Conservation (phyloP, 352 stramenopile species). For the Blastocystis hominis region DNA sequence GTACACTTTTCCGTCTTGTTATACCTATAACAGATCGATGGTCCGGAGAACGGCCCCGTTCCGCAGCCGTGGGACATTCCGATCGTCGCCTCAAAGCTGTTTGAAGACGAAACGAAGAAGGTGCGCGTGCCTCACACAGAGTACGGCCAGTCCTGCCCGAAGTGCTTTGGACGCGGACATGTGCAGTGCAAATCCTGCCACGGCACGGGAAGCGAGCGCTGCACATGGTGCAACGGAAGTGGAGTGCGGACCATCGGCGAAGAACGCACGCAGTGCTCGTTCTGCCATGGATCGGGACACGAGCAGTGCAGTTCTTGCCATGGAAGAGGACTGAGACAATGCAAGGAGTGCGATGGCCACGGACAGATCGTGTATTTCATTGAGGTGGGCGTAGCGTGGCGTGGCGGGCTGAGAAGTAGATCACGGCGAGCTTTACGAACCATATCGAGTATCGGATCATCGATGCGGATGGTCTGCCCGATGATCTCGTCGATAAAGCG, state of each 20-base stretch:
- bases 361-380: slow-evolving; percentile 28
- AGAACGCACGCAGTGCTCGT: neutral
- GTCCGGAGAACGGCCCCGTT: slow-evolving; percentile 1
- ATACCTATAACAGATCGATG: slow-evolving; percentile 16
- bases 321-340: neutral
- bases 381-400: neutral
- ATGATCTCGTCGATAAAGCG: neutral
- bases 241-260: neutral
- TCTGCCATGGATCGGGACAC: slow-evolving; percentile 24
- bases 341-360: slow-evolving; percentile 5
- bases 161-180: slow-evolving; percentile 20
- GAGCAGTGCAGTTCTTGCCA: neutral
- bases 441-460: neutral
- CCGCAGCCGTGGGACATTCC: slow-evolving; percentile 40
- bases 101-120: neutral
- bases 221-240: neutral
- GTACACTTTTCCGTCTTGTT: neutral
- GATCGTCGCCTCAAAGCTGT: neutral
- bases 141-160: neutral
- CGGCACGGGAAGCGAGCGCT: neutral
- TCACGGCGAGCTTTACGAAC: slow-evolving; percentile 47
- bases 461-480: neutral
- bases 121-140: slow-evolving; percentile 47
- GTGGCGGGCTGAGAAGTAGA: neutral
- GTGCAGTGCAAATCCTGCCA: slow-evolving; percentile 8